These are phyloP conservation scores for Uncinocarpus reesii DNA, from an alignment of 2,329 filamentous ascomycete genomes.

Conservation along the genomic window DNA sequence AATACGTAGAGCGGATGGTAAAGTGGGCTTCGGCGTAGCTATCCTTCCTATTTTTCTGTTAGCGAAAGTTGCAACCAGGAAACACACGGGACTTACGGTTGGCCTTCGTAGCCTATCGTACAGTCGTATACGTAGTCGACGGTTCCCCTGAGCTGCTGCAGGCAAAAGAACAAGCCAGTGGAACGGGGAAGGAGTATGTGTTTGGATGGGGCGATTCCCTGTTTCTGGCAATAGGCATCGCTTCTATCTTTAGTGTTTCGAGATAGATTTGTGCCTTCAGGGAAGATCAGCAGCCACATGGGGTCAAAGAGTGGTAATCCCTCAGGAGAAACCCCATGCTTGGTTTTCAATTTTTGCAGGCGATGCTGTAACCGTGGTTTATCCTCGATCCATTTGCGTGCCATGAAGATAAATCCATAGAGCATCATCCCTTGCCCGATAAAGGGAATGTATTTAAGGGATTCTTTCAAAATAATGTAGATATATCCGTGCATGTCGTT, in stretches of 20 bases:
- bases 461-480: conserved; percentile 58
- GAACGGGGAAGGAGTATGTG: conserved; percentile 52
- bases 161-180: conserved; percentile 51
- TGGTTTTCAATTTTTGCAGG: conserved; percentile 46
- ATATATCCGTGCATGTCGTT: conserved; percentile 55
- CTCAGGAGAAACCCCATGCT: conserved; percentile 40
- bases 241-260: conserved; percentile 47
- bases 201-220: conserved; percentile 47
- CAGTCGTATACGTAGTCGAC: conserved; percentile 63
- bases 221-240: conserved; percentile 48
- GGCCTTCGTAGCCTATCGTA: conserved; percentile 88
- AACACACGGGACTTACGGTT: conserved; percentile 58
- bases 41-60: conserved; percentile 47
- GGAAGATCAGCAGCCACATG: conserved; percentile 59
- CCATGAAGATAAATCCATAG: conserved; percentile 57
- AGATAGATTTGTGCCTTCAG: conserved; percentile 55
- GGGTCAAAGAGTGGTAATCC: conserved; percentile 43
- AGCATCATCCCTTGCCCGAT: conserved; percentile 55
- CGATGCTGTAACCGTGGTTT: conserved; percentile 50
- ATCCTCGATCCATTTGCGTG: conserved; percentile 53
- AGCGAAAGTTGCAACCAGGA: conserved; percentile 3
- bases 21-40: conserved; percentile 87
- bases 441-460: conserved; percentile 52
- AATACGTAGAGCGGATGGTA: conserved; percentile 74
- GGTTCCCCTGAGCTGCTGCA: conserved; percentile 48